A percentile compares a stretch with the other conserved stretches of the same genome.
Conservation (phyloP, 805 yeast species). For the Spathaspora arborariae region DNA sequence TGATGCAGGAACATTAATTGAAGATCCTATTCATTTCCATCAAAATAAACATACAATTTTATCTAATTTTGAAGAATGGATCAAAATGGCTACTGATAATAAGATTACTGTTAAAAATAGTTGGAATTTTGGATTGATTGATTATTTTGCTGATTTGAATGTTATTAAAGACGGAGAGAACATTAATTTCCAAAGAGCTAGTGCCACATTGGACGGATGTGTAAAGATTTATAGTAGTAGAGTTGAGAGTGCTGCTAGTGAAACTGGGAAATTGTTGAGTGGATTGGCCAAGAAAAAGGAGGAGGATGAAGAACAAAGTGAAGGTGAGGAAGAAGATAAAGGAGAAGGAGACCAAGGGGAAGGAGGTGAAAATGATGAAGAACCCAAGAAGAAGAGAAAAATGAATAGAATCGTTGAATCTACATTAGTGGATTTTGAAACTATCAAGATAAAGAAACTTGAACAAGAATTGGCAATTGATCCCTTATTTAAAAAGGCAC, state of each 20-base stretch:
- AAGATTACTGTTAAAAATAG: slow-evolving; percentile 46
- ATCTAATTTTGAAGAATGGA: slow-evolving; percentile 48
- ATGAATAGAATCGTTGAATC: slow-evolving; percentile 36
- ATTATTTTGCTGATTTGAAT: slow-evolving; percentile 49
- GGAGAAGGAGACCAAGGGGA: slow-evolving; percentile 17
- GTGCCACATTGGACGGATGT: slow-evolving; percentile 91
- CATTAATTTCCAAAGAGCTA: slow-evolving; percentile 86
- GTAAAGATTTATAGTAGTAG: slow-evolving; percentile 88
- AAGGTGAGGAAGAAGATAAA: slow-evolving; percentile 10
- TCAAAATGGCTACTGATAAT: slow-evolving; percentile 44
- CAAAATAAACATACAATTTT: slow-evolving; percentile 40
- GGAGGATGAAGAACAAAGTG: slow-evolving; percentile 13
- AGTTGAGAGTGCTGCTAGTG: slow-evolving; percentile 87
- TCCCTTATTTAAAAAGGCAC: slow-evolving; percentile 70
- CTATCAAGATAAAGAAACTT: slow-evolving; percentile 49
- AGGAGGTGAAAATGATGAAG: slow-evolving; percentile 14
- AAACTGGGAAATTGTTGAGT: slow-evolving; percentile 78
- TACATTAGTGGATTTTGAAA: slow-evolving; percentile 49
- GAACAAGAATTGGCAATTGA: slow-evolving; percentile 67
- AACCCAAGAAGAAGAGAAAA: slow-evolving; percentile 22
- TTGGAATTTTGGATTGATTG: slow-evolving; percentile 50
- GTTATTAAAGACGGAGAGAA: slow-evolving; percentile 41
- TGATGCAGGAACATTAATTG: not conserved
- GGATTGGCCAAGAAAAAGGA: slow-evolving; percentile 53
- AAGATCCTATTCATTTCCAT: slow-evolving; percentile 20